Conservation (phyloP, 805 yeast genomes). For the Candida jianshihensis region DNA sequence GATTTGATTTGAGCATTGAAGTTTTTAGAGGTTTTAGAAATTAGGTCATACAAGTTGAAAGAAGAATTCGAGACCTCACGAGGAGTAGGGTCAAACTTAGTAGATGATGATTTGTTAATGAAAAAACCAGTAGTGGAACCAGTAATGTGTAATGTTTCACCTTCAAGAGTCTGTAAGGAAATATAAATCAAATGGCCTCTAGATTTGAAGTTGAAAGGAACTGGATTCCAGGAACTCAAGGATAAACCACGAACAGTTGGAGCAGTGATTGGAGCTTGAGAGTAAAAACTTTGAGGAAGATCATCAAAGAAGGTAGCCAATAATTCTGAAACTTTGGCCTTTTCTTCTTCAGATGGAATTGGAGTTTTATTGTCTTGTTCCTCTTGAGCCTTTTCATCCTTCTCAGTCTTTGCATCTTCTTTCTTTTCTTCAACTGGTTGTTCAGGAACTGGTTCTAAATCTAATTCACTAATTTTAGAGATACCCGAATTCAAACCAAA, state of each 20-base stretch:
- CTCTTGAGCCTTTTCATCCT: too few relatives aligned
- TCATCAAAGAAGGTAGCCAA: conserved; percentile 14
- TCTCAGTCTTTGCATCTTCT: too few relatives aligned
- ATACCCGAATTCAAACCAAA: conserved; percentile 39
- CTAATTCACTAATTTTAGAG: conserved; percentile 37
- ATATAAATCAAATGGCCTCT: conserved; percentile 81
- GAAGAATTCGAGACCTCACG: conserved; percentile 23
- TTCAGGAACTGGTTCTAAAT: conserved; percentile 25
- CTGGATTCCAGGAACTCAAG: conserved; percentile 83
- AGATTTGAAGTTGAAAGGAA: conserved; percentile 51
- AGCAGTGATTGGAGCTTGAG: conserved; percentile 14
- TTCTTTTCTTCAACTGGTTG: conserved; percentile 5
- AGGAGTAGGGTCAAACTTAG: conserved; percentile 62
- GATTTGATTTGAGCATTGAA: conserved; percentile 45
- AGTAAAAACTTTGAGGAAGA: conserved; percentile 17
- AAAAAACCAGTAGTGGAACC: conserved; percentile 75
- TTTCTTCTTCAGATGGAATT: conserved; percentile 22
- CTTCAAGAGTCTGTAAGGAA: conserved; percentile 70
- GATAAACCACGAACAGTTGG: conserved; percentile 51
- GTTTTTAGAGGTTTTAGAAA: conserved; percentile 58
- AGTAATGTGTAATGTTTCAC: conserved; percentile 72
- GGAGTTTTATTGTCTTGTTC: conserved; percentile 10
- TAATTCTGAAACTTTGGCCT: conserved; percentile 12
- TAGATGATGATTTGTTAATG: conserved; percentile 60
- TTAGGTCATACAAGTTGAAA: conserved; percentile 50